Conservation (phyloP, 2,329 filamentous ascomycete species). For the Trichoderma cornu-damae region DNA sequence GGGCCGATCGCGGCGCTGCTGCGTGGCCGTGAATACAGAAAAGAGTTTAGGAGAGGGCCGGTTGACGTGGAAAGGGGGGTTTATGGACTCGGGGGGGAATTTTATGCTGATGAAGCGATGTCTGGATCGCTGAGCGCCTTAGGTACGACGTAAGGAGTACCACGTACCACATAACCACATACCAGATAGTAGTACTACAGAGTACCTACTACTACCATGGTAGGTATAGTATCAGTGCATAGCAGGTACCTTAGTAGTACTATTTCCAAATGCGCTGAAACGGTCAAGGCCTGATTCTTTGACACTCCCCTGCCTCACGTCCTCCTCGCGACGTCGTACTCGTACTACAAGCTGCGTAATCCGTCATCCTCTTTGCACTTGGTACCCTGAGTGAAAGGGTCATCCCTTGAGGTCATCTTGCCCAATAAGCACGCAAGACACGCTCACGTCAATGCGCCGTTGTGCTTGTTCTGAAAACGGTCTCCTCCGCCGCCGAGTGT, state of each 20-base stretch:
- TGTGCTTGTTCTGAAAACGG: not conserved
- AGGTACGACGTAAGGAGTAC: too few species aligned
- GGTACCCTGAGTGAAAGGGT: not conserved
- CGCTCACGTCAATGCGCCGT: conserved; percentile 2
- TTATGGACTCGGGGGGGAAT: not conserved
- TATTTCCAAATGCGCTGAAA: not conserved
- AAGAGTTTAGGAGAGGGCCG: not conserved
- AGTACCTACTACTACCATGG: not conserved
- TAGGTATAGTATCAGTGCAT: too few species aligned
- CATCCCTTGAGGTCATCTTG: conserved; percentile 15
- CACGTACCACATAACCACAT: too few species aligned
- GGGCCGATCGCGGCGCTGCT: conserved; percentile 3
- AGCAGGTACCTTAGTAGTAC: too few species aligned
- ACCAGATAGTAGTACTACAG: not conserved
- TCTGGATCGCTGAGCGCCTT: not conserved
- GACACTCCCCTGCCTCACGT: conserved; percentile 4
- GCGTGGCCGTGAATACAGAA: not conserved
- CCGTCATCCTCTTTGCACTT: not conserved
- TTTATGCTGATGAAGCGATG: conserved; percentile 8
- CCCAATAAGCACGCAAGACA: conserved; percentile 15
- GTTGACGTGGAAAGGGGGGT: conserved; percentile 3
- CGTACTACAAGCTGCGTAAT: not conserved
- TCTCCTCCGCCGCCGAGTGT: not conserved
- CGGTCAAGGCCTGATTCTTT: conserved; percentile 1
- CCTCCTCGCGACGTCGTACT: not conserved